Conservation (phyloP, 805 yeast species). For the Zygosaccharomyces bailii region DNA sequence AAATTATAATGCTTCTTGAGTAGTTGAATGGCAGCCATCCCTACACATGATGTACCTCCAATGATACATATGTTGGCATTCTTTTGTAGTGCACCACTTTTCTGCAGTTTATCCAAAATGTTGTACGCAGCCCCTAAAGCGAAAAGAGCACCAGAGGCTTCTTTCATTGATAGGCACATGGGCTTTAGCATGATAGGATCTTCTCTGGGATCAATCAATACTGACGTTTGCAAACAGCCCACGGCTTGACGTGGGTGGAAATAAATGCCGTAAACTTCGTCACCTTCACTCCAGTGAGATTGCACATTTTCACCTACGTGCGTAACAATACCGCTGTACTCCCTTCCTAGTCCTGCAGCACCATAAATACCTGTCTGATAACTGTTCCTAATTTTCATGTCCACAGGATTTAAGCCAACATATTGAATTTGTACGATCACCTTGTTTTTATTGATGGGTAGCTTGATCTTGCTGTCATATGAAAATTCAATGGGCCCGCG, state of each 20-base stretch:
- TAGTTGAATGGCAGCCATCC: slow-evolving; percentile 57
- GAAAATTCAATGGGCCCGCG: slow-evolving; percentile 42
- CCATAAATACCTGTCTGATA: slow-evolving; percentile 50
- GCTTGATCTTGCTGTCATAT: slow-evolving; percentile 49
- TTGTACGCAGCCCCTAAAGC: slow-evolving; percentile 62
- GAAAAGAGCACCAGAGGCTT: slow-evolving; percentile 64
- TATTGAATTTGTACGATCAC: slow-evolving; percentile 57
- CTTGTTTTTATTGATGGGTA: slow-evolving; percentile 47
- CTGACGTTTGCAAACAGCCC: slow-evolving; percentile 58
- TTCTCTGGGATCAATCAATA: slow-evolving; percentile 49
- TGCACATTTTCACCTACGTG: slow-evolving; percentile 50
- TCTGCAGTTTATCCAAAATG: slow-evolving; percentile 36
- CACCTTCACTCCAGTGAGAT: slow-evolving; percentile 49
- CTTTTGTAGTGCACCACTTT: slow-evolving; percentile 33
- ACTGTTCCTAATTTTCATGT: slow-evolving; percentile 55
- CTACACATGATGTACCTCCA: slow-evolving; percentile 80
- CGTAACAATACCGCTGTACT: slow-evolving; percentile 58
- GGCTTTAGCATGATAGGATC: slow-evolving; percentile 52
- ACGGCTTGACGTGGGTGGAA: slow-evolving; percentile 48
- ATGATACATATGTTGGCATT: slow-evolving; percentile 55
- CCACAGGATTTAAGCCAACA: slow-evolving; percentile 64
- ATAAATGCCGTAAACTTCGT: slow-evolving; percentile 59
- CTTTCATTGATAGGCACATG: slow-evolving; percentile 41
- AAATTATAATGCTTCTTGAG: slow-evolving; percentile 51
- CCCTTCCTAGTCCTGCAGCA: slow-evolving; percentile 67